Conservation (phyloP, 768 basidiomycete genomes). For the Mycena sanguinolenta region DNA sequence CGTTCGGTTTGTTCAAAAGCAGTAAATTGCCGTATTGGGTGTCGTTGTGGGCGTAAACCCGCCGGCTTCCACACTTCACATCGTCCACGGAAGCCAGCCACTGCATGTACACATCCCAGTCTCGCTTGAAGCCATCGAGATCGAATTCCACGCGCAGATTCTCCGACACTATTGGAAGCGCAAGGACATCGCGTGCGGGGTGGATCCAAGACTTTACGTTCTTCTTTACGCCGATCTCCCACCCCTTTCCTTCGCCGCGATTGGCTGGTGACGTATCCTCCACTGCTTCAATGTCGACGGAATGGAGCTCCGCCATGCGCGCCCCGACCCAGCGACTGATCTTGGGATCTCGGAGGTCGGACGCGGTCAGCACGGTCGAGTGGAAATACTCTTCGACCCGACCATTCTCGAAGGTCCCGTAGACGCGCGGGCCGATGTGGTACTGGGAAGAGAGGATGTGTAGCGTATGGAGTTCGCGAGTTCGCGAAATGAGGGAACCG, state of each 20-base stretch:
- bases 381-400: conserved; percentile 97
- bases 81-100: conserved; percentile 79
- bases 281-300: conserved; percentile 84
- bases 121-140: conserved; percentile 70
- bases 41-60: conserved; percentile 94
- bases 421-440: conserved; percentile 90
- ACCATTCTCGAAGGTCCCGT: conserved; percentile 96
- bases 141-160: conserved; percentile 68
- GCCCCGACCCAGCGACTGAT: conserved; percentile 91
- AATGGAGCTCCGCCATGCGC: conserved; percentile 96
- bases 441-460: conserved; percentile 91
- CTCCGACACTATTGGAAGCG: conserved; percentile 64
- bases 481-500: conserved; percentile 87
- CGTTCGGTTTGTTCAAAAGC: conserved; percentile 68
- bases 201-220: conserved; percentile 82
- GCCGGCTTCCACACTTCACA: conserved; percentile 67
- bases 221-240: conserved; percentile 72
- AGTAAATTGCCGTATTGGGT: conserved; percentile 96
- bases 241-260: conserved; percentile 59
- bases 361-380: conserved; percentile 81
- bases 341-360: conserved; percentile 81
- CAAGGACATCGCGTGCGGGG: conserved; percentile 81
- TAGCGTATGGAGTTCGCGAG: conserved; percentile 87
- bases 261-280: conserved; percentile 57
- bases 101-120: conserved; percentile 76